These are phyloP conservation scores for thale cress (Arabidopsis thaliana) DNA, from an alignment of 345 rosid genomes.

Conservation along the genomic window DNA sequence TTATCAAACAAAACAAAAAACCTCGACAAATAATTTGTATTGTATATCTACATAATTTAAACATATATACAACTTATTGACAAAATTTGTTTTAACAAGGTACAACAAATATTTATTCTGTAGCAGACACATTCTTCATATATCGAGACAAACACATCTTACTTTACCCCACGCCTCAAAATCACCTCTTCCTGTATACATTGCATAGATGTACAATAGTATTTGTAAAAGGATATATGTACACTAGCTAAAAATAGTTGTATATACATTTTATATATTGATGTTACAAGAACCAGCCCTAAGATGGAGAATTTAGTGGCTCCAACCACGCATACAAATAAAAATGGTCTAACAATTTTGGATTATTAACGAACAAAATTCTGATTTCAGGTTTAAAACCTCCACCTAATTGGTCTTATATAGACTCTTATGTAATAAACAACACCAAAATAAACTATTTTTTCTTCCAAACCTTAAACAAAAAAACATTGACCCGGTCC, in stretches of 20 bases:
- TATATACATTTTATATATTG: background rate
- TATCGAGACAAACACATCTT: slow-evolving; percentile 22
- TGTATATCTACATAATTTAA: background rate
- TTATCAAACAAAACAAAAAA: background rate
- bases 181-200: background rate
- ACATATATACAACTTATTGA: slow-evolving; percentile 12
- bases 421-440: background rate
- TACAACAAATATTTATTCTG: slow-evolving; percentile 15
- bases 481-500: background rate
- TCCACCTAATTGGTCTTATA: background rate
- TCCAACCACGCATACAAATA: background rate
- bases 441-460: background rate
- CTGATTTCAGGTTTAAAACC: background rate
- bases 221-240: slow-evolving; percentile 1
- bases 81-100: background rate
- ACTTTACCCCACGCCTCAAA: slow-evolving; percentile 26
- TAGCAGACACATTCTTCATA: slow-evolving; percentile 13
- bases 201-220: background rate
- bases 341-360: background rate
- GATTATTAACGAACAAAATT: background rate
- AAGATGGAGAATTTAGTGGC: background rate
- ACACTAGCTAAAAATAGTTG: background rate
- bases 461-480: background rate
- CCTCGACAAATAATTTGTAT: background rate
- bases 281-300: background rate